Evolutionary conservation across 768 basidiomycete species (phyloP).

Genomic region (Mycena capillaripes): DNA sequence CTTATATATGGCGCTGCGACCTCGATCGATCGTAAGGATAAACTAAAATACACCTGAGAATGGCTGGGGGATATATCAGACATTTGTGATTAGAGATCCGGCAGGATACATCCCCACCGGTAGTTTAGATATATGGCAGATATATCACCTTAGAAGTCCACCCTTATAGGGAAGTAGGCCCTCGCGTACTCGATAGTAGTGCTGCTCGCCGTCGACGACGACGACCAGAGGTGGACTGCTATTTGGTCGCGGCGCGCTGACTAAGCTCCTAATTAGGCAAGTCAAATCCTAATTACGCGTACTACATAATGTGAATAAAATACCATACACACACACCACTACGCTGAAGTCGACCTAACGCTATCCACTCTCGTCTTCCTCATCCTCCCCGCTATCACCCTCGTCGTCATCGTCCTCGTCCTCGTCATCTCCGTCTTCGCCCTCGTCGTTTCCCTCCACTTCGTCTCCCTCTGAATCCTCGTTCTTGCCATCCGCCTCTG

Average conservation of each 20-base stretch:
- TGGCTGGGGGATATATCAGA: neutral
- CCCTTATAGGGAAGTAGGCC: neutral
- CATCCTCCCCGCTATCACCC: neutral
- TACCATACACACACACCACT: too few relatives aligned
- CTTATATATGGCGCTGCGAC: too few relatives aligned
- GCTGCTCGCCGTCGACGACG: neutral
- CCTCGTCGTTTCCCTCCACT: neutral
- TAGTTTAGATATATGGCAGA: neutral
- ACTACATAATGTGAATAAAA: neutral
- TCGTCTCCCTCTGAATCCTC: neutral
- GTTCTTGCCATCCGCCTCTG: neutral
- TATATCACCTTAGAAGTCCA: neutral
- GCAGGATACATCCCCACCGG: neutral
- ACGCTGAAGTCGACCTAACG: neutral
- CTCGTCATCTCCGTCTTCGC: neutral
- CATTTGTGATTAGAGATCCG: neutral
- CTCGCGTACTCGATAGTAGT: too few relatives aligned
- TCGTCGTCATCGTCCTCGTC: neutral
- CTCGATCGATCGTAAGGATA: too few relatives aligned
- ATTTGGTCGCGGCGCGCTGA: neutral
- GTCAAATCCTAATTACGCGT: neutral
- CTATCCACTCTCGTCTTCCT: neutral
- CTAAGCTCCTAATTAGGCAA: neutral
- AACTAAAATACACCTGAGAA: too few relatives aligned
- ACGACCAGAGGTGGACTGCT: neutral